Evolutionary conservation across 176 grass and related monocot species (phyloP).

Genomic region (Phyllostachys edulis): DNA sequence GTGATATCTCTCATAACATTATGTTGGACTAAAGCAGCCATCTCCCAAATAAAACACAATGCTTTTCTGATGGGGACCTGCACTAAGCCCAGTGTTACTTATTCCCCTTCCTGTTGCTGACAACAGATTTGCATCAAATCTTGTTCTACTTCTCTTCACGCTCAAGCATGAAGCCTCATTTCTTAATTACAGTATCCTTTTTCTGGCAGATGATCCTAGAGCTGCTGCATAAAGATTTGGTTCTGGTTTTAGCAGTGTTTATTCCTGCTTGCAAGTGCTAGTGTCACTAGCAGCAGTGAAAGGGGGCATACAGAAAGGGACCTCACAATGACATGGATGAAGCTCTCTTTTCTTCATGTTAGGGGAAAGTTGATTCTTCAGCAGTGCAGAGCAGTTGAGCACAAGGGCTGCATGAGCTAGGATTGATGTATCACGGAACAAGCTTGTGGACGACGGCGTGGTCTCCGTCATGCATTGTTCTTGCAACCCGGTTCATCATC

Average conservation of each 20-base stretch:
- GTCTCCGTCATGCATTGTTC: slow-evolving; percentile 30
- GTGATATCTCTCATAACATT: slow-evolving; percentile 35
- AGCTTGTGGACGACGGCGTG: not conserved
- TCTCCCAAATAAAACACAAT: slow-evolving; percentile 23
- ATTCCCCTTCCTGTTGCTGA: slow-evolving; percentile 26
- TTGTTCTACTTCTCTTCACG: slow-evolving; percentile 23
- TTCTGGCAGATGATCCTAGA: slow-evolving; percentile 34
- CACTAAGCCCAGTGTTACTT: slow-evolving; percentile 39
- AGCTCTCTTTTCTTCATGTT: not conserved
- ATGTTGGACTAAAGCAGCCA: slow-evolving; percentile 41
- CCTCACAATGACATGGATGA: slow-evolving; percentile 21
- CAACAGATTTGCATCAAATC: slow-evolving; percentile 48
- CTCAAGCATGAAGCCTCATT: slow-evolving; percentile 28
- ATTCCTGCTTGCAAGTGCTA: slow-evolving; percentile 44
- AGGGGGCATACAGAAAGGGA: slow-evolving; percentile 30
- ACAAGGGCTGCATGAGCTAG: slow-evolving; percentile 34
- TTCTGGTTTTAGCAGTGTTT: slow-evolving; percentile 26
- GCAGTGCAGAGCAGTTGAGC: slow-evolving; percentile 35
- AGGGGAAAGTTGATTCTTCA: slow-evolving; percentile 14
- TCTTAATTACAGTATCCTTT: slow-evolving; percentile 22
- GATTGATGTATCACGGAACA: slow-evolving; percentile 28
- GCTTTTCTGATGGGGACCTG: slow-evolving; percentile 42
- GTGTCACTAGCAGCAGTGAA: slow-evolving; percentile 59
- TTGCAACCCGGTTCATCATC: slow-evolving; percentile 6
- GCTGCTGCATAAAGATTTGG: slow-evolving; percentile 35